Evolutionary conservation across 768 basidiomycete species (phyloP), one percentile per base, ranked within the genome.

Genomic region (Trametes cingulata): DNA sequence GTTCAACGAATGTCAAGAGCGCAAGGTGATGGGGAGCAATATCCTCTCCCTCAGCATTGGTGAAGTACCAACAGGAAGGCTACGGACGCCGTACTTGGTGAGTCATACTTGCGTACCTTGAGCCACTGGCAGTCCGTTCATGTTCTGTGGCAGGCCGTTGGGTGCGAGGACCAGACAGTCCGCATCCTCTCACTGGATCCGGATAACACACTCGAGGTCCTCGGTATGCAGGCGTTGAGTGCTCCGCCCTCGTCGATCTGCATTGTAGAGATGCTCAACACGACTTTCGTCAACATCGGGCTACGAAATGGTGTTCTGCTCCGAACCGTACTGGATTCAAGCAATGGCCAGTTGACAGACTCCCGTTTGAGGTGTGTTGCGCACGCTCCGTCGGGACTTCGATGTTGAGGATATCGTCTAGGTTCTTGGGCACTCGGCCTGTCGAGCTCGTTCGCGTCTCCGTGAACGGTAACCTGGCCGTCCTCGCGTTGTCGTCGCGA

Each of bases 151-250:
- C 68, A 97, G 93, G 96, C 97, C 49, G 97, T 99, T 43, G 97
- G 97, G 25, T 99, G 97, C 70, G 97, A 98, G 72, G 97, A 99
- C 67, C 95, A 97, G 69, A 99, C 97, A 12, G 97, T 99, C 62
- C 92, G 95, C 51, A 93, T 99, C 67, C 91, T 99, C 61, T 98
- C 97, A 4, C 78, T 99, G 55, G 97, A 98, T 71, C 94, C 95
- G 1, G 97, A 99, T 62, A 95, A 81, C 67, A 98, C 97, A 0
- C 80, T 99, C 22, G 94, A 96, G 68, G 95, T 94, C 0, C 93
- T 98, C 66, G 94, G 92, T 79, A 77, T 98, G 60, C 95, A 97
- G 81, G 97, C 96, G 0, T 76, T 99, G 68, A 98, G 97, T 3
- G 93, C 97, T 0, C 93, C 94, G 0, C 96, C 97, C 8, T 91